Evolutionary conservation across 2,329 filamentous ascomycete species (phyloP).

Genomic region (Aschersonia sp.): DNA sequence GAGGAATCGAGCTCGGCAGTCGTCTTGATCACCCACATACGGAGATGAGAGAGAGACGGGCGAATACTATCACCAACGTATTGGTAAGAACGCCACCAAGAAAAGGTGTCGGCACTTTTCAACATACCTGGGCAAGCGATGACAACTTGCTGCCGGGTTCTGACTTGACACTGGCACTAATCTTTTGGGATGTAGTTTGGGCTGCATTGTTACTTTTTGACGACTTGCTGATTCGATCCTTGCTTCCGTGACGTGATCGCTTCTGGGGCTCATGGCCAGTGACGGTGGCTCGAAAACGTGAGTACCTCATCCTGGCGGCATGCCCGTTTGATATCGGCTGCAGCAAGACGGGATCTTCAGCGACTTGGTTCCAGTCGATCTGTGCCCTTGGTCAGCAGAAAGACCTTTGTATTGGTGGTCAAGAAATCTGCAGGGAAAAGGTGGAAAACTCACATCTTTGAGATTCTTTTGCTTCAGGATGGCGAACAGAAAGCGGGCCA

Average conservation of each 20-base stretch:
- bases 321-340: conserved; percentile 44
- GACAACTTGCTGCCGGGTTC: conserved; percentile 18
- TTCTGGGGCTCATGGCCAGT: conserved; percentile 32
- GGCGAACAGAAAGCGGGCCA: conserved; percentile 43
- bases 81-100: neutral
- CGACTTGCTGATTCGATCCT: conserved; percentile 30
- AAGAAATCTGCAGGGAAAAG: too few relatives aligned
- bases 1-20: conserved; percentile 26
- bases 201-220: conserved; percentile 17
- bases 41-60: conserved; percentile 19
- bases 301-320: conserved; percentile 45
- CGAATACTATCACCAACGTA: conserved; percentile 15
- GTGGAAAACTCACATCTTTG: conserved; percentile 36
- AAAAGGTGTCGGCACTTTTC: neutral
- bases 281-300: conserved; percentile 34
- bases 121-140: conserved; percentile 15
- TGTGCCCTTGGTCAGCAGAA: conserved; percentile 10
- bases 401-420: neutral
- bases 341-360: conserved; percentile 35
- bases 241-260: conserved; percentile 26
- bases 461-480: conserved; percentile 45
- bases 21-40: conserved; percentile 20
- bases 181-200: too few relatives aligned
- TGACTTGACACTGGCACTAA: conserved; percentile 22
- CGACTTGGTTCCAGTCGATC: conserved; percentile 47